A percentile compares a stretch with the other conserved stretches of the same genome.
These are phyloP conservation scores for Tylopilus plumbeoviolaceoides DNA, from an alignment of 768 basidiomycete genomes.

Conservation along the genomic window DNA sequence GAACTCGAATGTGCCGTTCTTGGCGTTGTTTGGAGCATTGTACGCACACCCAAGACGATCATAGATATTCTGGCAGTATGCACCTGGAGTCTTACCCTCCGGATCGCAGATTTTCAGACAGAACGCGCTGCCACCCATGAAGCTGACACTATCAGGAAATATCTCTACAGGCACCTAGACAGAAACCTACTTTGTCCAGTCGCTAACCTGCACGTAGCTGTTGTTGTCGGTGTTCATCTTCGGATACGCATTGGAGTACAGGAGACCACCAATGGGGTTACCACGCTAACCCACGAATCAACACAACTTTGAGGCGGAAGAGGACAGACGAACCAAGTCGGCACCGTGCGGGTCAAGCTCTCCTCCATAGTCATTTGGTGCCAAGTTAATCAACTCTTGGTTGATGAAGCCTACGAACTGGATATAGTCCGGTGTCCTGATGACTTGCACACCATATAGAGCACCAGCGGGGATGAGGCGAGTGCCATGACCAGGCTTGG, in stretches of 20 bases:
- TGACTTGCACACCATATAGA: slow-evolving; percentile 60
- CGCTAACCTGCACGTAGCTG: slow-evolving; percentile 49
- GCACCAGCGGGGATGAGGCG: slow-evolving; percentile 69
- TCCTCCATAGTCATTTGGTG: slow-evolving; percentile 58
- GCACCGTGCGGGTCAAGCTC: slow-evolving; percentile 78
- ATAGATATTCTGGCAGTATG: slow-evolving; percentile 67
- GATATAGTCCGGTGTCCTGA: slow-evolving; percentile 55
- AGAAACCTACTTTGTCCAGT: slow-evolving; percentile 65
- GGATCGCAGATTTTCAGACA: slow-evolving; percentile 76
- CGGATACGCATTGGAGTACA: slow-evolving; percentile 65
- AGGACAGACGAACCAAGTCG: slow-evolving; percentile 42
- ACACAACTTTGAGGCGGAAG: slow-evolving; percentile 13
- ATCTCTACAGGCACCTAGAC: background rate
- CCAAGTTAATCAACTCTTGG: slow-evolving; percentile 56
- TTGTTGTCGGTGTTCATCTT: slow-evolving; percentile 35
- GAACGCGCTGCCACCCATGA: slow-evolving; percentile 63
- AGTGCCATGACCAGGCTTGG: slow-evolving; percentile 64
- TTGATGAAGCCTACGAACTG: slow-evolving; percentile 65
- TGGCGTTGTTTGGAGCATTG: slow-evolving; percentile 66
- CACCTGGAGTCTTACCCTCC: slow-evolving; percentile 40
- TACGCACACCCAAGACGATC: slow-evolving; percentile 73
- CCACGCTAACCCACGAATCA: slow-evolving; percentile 48
- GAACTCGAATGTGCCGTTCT: slow-evolving; percentile 54
- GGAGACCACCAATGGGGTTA: slow-evolving; percentile 72
- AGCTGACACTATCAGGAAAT: slow-evolving; percentile 37